A percentile compares a stretch with the other conserved stretches of the same genome.
These are phyloP conservation scores for Rhynchosporium agropyri DNA, from an alignment of 2,329 filamentous ascomycete species.

Conservation along the genomic window DNA sequence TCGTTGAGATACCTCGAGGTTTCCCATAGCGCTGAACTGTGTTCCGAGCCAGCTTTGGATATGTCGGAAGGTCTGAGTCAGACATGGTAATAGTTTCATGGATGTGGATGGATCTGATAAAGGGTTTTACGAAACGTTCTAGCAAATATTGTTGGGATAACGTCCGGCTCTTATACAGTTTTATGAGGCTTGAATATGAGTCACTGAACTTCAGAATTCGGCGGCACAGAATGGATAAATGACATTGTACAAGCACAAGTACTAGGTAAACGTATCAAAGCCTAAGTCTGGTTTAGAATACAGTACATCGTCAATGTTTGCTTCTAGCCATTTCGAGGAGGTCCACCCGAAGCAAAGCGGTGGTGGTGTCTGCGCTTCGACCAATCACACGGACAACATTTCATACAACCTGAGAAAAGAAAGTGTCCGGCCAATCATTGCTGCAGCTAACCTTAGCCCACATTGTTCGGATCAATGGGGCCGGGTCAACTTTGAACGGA, in stretches of 20 bases:
- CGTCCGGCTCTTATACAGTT: not conserved
- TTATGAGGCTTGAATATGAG: not conserved
- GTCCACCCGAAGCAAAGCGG: conserved; percentile 6
- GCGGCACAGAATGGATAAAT: not conserved
- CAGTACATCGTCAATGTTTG: not conserved
- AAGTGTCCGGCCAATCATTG: not conserved
- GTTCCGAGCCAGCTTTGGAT: conserved; percentile 35
- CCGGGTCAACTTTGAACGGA: not conserved
- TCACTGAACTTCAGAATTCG: not conserved
- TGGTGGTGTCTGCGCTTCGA: not conserved
- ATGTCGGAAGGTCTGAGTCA: conserved; percentile 24
- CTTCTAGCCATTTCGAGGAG: conserved; percentile 4
- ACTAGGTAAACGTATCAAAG: not conserved
- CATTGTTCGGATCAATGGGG: conserved; percentile 10
- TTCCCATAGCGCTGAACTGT: conserved; percentile 36
- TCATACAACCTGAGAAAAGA: not conserved
- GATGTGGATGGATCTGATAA: not conserved
- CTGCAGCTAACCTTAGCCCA: conserved; percentile 1
- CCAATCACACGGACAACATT: not conserved
- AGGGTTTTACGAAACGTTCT: not conserved
- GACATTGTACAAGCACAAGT: conserved; percentile 1
- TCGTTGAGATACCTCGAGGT: conserved; percentile 26
- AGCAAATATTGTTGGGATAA: not conserved
- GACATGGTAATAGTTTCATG: conserved; percentile 18
- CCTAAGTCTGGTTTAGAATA: not conserved